These are phyloP conservation scores for Rhodotorula kratochvilovae DNA, from an alignment of 768 basidiomycete species.

Conservation along the genomic window DNA sequence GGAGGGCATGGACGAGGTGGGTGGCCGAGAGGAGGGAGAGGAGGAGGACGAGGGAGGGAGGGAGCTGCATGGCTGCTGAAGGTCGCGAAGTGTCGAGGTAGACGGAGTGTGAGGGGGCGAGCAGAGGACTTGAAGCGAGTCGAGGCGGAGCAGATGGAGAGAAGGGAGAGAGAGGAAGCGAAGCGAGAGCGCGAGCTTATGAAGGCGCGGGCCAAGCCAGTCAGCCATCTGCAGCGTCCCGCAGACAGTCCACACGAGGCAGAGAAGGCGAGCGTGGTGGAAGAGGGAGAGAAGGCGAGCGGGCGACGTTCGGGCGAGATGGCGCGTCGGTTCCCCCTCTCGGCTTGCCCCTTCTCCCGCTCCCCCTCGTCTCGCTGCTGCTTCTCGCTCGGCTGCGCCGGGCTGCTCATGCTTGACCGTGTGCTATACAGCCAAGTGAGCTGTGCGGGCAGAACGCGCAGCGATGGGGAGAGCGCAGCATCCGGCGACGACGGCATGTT, in stretches of 20 bases:
- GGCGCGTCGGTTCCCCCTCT: no score
- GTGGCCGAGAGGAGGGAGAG: conserved; percentile 2
- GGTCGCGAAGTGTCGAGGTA: background rate
- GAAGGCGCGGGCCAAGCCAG: background rate
- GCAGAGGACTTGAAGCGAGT: background rate
- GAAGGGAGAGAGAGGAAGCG: background rate
- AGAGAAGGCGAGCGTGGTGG: background rate
- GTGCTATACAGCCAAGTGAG: no score
- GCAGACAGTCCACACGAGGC: background rate
- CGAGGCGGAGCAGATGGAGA: background rate
- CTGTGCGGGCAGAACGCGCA: no score
- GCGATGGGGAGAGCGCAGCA: no score
- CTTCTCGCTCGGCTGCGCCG: no score
- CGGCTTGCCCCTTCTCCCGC: no score
- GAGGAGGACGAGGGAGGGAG: conserved; percentile 14
- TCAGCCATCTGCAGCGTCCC: background rate
- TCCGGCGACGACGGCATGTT: no score
- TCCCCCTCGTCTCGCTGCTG: no score
- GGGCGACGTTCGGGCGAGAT: background rate
- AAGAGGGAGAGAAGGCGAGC: background rate
- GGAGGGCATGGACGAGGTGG: background rate
- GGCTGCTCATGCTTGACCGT: no score
- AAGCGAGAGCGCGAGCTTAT: background rate
- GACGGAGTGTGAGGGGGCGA: background rate
- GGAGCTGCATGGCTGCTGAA: conserved; percentile 17